Evolutionary conservation across 108 stramenopile genomes (phyloP), one percentile per base, ranked within the genome.

Genomic region (Mayamaea pseudoterrestris): DNA sequence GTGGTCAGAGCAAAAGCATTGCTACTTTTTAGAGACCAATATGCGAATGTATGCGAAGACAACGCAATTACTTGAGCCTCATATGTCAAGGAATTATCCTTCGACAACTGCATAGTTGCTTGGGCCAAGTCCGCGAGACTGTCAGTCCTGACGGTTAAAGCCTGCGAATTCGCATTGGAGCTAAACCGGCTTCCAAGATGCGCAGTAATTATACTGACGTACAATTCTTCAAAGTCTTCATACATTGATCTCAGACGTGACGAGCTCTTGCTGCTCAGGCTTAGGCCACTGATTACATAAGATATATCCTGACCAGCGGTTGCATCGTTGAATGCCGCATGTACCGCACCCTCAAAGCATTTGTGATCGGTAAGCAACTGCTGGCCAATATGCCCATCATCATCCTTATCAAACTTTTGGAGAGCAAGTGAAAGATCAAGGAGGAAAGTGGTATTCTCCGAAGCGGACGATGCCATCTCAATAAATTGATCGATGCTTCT

Each of bases 1-100:
- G 28, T 7, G 7, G 31, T n/a, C 7, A 47, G 47, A 6, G 29
- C 47, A 47, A 47, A 27, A 16, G 4, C n/a, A n/a, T 50, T 35
- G 5, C 22, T 50, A 5, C 35, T 50, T 18, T n/a, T 34, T 5
- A 50, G 39, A 28, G 49, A 35, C 49, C 49, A 50, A 50, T 50
- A 50, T 18, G 49, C 49, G n/a, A 50, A 50, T 4, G 35, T 30
- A 5, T 34, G 49, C 6, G 49, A 30, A 13, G 13, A 18, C 30
- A 50, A 13, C 8, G n/a, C 13, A 6, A n/a, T 6, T 4, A 50
- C 5, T n/a, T 50, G 49, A 35, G 31, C 44, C 20, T 6, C 21
- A 21, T 45, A 45, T 13, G 13, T 26, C 7, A 26, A 4, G 5
- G 44, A 5, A 5, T 25, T 27, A 23, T 45, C 44, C 3, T 5